A percentile compares a stretch with the other conserved stretches of the same genome.
Evolutionary conservation across 169 alveolate species (phyloP).

Genomic region (Cryptosporidium tyzzeri): DNA sequence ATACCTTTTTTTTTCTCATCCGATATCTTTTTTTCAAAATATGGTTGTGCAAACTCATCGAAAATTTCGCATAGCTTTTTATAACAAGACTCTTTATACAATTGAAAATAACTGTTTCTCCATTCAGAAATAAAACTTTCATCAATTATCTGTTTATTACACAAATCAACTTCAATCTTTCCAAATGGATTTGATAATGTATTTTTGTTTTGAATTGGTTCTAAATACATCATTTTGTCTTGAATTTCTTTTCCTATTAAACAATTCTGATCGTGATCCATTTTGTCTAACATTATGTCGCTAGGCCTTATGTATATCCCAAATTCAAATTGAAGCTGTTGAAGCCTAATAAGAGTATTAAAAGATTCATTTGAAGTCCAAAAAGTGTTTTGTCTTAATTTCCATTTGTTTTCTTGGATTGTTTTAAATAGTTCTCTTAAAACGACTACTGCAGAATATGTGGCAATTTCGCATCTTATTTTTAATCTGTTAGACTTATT

Average conservation of each 20-base stretch:
- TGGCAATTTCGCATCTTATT: constrained; percentile 53
- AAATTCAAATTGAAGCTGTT: constrained; percentile 43
- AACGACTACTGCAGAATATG: constrained; percentile 46
- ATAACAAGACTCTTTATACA: constrained; percentile 31
- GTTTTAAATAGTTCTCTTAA: constrained; percentile 41
- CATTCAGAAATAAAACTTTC: constrained; percentile 17
- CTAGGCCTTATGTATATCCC: constrained; percentile 53
- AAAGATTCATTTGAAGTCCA: constrained; percentile 61
- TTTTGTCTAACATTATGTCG: constrained; percentile 52
- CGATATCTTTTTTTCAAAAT: background rate
- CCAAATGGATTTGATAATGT: constrained; percentile 13
- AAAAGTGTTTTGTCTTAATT: constrained; percentile 19
- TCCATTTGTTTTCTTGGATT: background rate
- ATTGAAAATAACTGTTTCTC: constrained; percentile 12
- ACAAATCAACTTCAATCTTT: background rate
- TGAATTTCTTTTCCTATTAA: constrained; percentile 1
- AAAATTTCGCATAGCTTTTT: constrained; percentile 21
- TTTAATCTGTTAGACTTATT: background rate
- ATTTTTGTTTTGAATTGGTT: background rate
- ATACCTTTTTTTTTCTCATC: constrained; percentile 23
- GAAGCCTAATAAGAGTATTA: constrained; percentile 43
- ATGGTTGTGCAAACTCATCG: constrained; percentile 20
- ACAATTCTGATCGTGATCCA: constrained; percentile 16
- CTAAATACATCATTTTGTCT: background rate
- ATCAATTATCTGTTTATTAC: background rate